Percentiles rank a stretch among this genome's conserved stretches.
Conservation (phyloP, 1,284 basidiomycete genomes). For the Irpex sp. region DNA sequence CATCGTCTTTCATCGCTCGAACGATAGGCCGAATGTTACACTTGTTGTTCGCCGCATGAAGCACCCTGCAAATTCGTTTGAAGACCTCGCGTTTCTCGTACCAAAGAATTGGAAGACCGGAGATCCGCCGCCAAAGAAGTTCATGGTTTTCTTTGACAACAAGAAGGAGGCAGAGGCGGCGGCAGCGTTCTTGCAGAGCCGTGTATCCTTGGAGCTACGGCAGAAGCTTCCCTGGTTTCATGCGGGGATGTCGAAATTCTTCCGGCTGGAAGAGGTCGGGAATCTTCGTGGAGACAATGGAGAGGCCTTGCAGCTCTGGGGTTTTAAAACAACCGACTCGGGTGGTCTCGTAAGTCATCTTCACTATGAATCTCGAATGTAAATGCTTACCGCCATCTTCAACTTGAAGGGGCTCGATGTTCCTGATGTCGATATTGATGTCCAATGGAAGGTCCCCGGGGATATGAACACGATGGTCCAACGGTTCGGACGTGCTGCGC, state of each 20-base stretch:
- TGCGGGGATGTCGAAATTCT: conserved; percentile 14
- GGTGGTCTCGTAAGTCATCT: conserved; percentile 26
- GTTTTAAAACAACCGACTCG: conserved; percentile 27
- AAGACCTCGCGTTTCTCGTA: conserved; percentile 3
- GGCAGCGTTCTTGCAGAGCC: conserved; percentile 7
- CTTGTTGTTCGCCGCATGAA: conserved; percentile 1
- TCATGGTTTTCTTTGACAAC: conserved; percentile 18
- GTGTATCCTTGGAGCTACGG: conserved; percentile 6
- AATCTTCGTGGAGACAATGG: conserved; percentile 12
- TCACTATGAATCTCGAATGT: no score
- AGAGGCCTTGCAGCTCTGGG: conserved; percentile 17
- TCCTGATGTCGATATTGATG: conserved; percentile 26
- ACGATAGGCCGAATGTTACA: conserved; percentile 6
- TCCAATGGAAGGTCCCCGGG: conserved; percentile 26
- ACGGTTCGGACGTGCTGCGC: conserved; percentile 17
- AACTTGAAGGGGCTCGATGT: conserved; percentile 28
- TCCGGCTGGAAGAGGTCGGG: conserved; percentile 14
- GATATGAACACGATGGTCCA: conserved; percentile 13
- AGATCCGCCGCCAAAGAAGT: not conserved
- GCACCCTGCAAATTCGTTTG: conserved; percentile 18
- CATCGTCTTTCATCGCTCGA: not conserved
- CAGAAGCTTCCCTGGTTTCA: conserved; percentile 20
- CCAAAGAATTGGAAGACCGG: conserved; percentile 6
- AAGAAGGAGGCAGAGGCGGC: conserved; percentile 15
- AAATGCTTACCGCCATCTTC: no score